Evolutionary conservation across 768 basidiomycete species (phyloP).

Genomic region (Trametes meyenii): DNA sequence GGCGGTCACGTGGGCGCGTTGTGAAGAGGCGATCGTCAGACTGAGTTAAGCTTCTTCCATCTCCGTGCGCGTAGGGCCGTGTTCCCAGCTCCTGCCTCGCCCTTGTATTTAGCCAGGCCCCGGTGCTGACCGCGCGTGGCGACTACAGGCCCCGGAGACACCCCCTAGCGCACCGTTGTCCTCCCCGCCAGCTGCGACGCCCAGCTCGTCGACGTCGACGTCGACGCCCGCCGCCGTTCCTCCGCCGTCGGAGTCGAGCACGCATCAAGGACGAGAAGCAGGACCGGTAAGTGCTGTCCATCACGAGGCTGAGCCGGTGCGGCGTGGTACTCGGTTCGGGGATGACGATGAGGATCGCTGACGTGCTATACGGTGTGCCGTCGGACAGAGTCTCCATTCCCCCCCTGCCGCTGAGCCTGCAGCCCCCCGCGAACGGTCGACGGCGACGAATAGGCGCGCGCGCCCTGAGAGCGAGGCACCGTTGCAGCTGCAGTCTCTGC

Average conservation of each 20-base stretch:
- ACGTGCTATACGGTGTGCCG: constrained; percentile 1
- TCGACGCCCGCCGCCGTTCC: background rate
- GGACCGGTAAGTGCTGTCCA: background rate
- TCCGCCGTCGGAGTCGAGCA: background rate
- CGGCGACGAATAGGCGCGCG: background rate
- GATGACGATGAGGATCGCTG: constrained; percentile 1
- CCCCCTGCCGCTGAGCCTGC: too few species aligned
- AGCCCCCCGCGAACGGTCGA: background rate
- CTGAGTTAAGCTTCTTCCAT: constrained; percentile 18
- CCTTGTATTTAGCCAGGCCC: constrained; percentile 16
- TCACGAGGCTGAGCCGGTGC: background rate
- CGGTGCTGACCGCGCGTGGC: constrained; percentile 17
- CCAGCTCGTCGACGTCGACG: background rate
- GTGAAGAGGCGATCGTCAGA: constrained; percentile 14
- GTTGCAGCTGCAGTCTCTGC: constrained; percentile 20
- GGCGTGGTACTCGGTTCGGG: constrained; percentile 4
- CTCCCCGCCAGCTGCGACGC: background rate
- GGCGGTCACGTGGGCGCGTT: constrained; percentile 26
- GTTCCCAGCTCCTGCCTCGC: constrained; percentile 10
- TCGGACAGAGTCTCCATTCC: constrained; percentile 3
- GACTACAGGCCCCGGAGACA: constrained; percentile 15
- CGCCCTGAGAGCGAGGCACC: background rate
- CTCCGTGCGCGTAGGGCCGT: constrained; percentile 1
- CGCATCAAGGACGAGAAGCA: background rate
- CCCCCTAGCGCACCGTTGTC: background rate